phyloP scores from a whole-genome alignment of 2,329 filamentous ascomycete genomes.

The Alternaria brassicicola region DNA sequence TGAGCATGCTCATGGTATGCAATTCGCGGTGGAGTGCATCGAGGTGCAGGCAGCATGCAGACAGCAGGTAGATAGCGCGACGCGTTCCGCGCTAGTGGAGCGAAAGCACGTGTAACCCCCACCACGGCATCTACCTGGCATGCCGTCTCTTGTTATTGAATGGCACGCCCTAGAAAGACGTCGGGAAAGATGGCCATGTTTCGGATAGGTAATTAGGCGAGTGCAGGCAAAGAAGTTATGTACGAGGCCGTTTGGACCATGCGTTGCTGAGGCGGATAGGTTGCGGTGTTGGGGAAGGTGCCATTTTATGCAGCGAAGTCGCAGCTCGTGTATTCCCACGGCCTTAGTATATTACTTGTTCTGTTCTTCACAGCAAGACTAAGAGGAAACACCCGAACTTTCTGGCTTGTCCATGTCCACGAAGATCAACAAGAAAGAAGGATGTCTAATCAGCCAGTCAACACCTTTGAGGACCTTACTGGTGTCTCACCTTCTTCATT shows the following conservation, averaged over 20 bases:
- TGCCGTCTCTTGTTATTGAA: neutral
- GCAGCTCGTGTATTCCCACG: neutral
- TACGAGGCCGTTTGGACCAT: neutral
- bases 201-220: neutral
- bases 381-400: neutral
- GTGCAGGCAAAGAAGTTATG: neutral
- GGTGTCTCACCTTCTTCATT: slow-evolving; percentile 47
- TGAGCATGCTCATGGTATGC: neutral
- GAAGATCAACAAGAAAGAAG: neutral
- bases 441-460: slow-evolving; percentile 27
- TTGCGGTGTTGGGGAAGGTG: slow-evolving; percentile 8
- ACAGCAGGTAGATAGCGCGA: neutral
- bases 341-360: neutral
- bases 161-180: neutral
- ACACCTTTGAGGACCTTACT: slow-evolving; percentile 50
- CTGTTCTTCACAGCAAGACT: neutral
- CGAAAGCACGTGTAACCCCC: slow-evolving; percentile 8
- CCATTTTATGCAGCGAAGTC: neutral
- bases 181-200: no score
- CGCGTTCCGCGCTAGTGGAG: neutral
- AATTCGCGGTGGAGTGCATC: neutral
- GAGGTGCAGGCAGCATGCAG: neutral
- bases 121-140: neutral
- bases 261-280: slow-evolving; percentile 2
- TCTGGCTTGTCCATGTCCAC: neutral